Percentiles rank a stretch among this genome's conserved stretches.
These are phyloP conservation scores for Amylostereum chailletii DNA, from an alignment of 1,284 basidiomycete genomes.

Conservation along the genomic window DNA sequence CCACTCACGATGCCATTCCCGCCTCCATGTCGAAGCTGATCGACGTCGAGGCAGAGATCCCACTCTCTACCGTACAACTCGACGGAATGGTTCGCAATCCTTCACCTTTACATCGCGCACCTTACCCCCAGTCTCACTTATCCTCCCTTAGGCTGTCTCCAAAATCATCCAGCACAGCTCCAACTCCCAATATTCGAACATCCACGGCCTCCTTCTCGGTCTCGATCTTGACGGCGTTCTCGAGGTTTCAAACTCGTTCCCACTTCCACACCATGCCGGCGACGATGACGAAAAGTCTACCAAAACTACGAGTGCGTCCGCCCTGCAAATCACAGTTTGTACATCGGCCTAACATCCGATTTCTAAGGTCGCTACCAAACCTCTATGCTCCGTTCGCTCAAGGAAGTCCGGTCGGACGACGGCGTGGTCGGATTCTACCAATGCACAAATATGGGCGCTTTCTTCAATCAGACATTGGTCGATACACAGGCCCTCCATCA, in stretches of 20 bases:
- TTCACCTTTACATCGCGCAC: background rate
- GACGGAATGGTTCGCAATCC: slow-evolving; percentile 67
- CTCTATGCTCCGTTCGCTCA: slow-evolving; percentile 79
- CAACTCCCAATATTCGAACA: slow-evolving; percentile 57
- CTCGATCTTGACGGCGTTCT: slow-evolving; percentile 88
- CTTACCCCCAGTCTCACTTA: slow-evolving; percentile 1
- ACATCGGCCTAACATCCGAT: background rate
- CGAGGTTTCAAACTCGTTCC: slow-evolving; percentile 90
- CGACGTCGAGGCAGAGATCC: slow-evolving; percentile 84
- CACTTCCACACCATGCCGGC: slow-evolving; percentile 62
- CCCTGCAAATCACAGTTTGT: background rate
- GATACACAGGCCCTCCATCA: slow-evolving; percentile 84
- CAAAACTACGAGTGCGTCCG: slow-evolving; percentile 57
- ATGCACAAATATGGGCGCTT: slow-evolving; percentile 84
- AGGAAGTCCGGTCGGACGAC: slow-evolving; percentile 91
- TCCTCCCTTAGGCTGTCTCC: slow-evolving; percentile 62
- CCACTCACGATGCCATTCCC: slow-evolving; percentile 75
- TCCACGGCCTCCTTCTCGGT: slow-evolving; percentile 82
- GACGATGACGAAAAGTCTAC: slow-evolving; percentile 75
- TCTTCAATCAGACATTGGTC: slow-evolving; percentile 83
- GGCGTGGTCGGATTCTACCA: slow-evolving; percentile 97
- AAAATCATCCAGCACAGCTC: slow-evolving; percentile 88
- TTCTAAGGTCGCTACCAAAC: slow-evolving; percentile 70
- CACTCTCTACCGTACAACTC: slow-evolving; percentile 69
- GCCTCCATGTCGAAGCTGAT: slow-evolving; percentile 84